Evolutionary conservation across 768 basidiomycete species (phyloP), one percentile per base, ranked within the genome.

Genomic region (Mycena haematopus): DNA sequence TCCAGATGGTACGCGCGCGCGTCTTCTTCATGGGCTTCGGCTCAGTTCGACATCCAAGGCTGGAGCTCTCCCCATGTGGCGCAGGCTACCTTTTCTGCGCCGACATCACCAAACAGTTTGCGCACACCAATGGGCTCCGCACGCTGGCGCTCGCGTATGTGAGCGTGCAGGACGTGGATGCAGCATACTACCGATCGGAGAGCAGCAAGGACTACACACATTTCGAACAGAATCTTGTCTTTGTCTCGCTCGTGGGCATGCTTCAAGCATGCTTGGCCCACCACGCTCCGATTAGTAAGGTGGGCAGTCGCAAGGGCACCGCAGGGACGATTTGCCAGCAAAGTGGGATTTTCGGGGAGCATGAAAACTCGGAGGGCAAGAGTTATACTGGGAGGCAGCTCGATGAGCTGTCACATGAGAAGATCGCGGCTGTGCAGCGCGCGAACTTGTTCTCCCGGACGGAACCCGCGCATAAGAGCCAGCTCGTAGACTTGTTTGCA

Each of bases 21-120:
- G 46, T 38, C 60, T 52, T 29, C 51, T 44, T 45, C 38, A 29
- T 24, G 42, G 13, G 7, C 10, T 35, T 19, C 24, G 24, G 8
- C n/a, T 21, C 36, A n/a, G 7, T 22, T 14, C 36, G 96, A 98
- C 71, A 96, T 97, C 59, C 81, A 82, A 46, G 95, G 95, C 36
- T 99, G 96, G 96, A 95, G 95, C 80, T 99, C 61, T 98, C 96
- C 21, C 96, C 96, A n/a, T 87, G 96, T 65, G 96, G 96, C 44
- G 97, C 97, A 9, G 96, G 96, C 6, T 99, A 89, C 77, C 84
- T 97, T 49, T 99, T 99, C 72, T 96, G 96, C 36, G 89, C 87
- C 13, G 93, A 97, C 74, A 93, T 95, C 56, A 94, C 94, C 17
- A 91, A 94, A 79, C 71, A 82, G 24, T 99, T 99, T 72, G 89